Base-by-base conservation (phyloP, 495 filamentous ascomycete species). In the Elasticomyces elasticus region DNA sequence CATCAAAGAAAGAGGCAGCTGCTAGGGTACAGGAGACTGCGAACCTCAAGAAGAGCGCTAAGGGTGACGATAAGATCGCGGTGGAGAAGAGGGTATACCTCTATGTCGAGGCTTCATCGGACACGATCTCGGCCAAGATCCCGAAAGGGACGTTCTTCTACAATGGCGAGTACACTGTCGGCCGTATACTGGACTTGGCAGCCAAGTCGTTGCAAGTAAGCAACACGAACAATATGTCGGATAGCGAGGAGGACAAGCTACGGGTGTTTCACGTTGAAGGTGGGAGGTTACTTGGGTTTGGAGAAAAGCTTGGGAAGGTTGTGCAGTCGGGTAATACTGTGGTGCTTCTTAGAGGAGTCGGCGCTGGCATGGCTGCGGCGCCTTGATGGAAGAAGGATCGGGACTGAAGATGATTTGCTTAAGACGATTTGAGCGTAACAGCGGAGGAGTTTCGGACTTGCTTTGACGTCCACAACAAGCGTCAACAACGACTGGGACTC, bases 261-360 rank as follows among this genome's bases (percentile, higher is more conserved):
- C 67, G 91, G 33, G 79, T 98, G 1, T 98, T 92, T 53, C 91
- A 97, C 68, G 85, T 96, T 0, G 92, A 97, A 65, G 84, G 82
- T 0, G 94, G 94, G 0, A 71, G 87, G 52, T 71, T 97, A 54
- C 64, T 98, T 58, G 85, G 85, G 44, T 98, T 96, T 68, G 79
- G 78, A 22, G 89, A 95, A 69, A 85, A 89, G 69, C 68, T 84
- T 20, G 90, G 84, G 7, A 76, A 81, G 64, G 76, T 76, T 10
- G 65, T 86, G 56, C 79, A 77, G 51, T 82, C 75, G 60, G 94
- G 92, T 2, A 86, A 97, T 69, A 96, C 86, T 9, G 77, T 97
- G 57, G 89, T 98, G 12, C 63, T 98, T 67, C 62, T 97, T 49
- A 76, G 92, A 57, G 92, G 92, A 1, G 82, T 95, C 28, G 89